A percentile compares a stretch with the other conserved stretches of the same genome.
These are phyloP conservation scores for Rhodofomes roseus DNA, from an alignment of 1,284 basidiomycete species.

Conservation along the genomic window DNA sequence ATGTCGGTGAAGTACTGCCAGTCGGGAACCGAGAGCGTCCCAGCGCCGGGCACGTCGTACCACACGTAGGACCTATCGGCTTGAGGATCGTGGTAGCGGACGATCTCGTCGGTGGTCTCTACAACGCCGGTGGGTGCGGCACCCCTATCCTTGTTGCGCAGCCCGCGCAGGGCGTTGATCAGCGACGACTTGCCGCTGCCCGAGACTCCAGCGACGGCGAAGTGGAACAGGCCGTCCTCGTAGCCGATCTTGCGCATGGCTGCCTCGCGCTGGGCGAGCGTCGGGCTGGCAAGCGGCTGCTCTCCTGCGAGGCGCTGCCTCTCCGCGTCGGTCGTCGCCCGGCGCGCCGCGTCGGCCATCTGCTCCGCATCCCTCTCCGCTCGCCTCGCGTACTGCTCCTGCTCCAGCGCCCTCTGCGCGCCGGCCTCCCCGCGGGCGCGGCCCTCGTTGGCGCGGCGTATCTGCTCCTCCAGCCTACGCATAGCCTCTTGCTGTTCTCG, in stretches of 20 bases:
- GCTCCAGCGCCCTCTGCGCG: background rate
- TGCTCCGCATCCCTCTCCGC: background rate
- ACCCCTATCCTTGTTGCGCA: background rate
- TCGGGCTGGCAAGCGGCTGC: background rate
- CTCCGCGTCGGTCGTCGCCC: background rate
- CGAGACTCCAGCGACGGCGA: slow-evolving; percentile 2
- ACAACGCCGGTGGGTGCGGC: background rate
- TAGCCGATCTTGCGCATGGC: background rate
- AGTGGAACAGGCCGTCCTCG: slow-evolving; percentile 1
- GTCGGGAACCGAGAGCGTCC: background rate
- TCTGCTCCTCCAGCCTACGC: background rate
- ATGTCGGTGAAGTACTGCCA: background rate
- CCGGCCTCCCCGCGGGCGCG: background rate
- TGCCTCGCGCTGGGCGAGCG: background rate
- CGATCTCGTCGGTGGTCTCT: background rate
- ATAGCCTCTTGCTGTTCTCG: background rate
- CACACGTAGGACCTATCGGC: background rate
- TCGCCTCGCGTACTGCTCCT: background rate
- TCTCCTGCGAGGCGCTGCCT: background rate
- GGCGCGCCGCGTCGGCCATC: background rate
- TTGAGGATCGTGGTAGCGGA: background rate
- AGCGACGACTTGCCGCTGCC: slow-evolving; percentile 8
- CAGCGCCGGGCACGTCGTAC: slow-evolving; percentile 2
- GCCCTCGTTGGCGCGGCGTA: background rate
- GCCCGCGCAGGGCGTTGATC: slow-evolving; percentile 6